Conservation (phyloP, 768 basidiomycete genomes). For the Lentinus tigrinus region DNA sequence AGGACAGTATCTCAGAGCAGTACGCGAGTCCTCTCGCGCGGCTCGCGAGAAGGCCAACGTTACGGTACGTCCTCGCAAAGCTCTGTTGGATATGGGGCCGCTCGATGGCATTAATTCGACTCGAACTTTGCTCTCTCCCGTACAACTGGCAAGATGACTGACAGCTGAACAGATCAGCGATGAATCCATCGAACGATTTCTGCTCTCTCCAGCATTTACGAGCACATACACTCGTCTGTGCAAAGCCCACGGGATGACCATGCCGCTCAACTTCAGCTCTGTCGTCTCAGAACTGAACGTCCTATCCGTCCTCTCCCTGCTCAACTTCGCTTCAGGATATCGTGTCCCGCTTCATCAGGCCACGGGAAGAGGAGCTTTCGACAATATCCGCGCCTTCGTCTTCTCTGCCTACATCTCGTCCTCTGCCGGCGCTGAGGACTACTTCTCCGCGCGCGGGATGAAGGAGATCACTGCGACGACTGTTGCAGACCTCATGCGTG, state of each 20-base stretch:
- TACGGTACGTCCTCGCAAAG: slow-evolving; percentile 41
- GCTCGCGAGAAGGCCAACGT: slow-evolving; percentile 50
- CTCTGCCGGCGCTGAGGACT: slow-evolving; percentile 46
- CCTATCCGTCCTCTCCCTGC: slow-evolving; percentile 70
- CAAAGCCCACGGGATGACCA: slow-evolving; percentile 61
- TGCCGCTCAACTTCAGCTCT: slow-evolving; percentile 81
- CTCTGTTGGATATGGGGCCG: too few species aligned
- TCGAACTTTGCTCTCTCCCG: too few species aligned
- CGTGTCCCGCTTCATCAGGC: slow-evolving; percentile 68
- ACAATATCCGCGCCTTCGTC: slow-evolving; percentile 73
- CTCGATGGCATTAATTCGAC: too few species aligned
- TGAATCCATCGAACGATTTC: slow-evolving; percentile 56
- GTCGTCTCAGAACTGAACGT: slow-evolving; percentile 76
- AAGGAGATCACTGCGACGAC: slow-evolving; percentile 46
- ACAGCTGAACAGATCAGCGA: slow-evolving; percentile 49
- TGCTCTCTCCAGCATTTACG: slow-evolving; percentile 64
- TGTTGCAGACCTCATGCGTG: slow-evolving; percentile 72
- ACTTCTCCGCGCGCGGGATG: slow-evolving; percentile 71
- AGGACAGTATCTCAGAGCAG: slow-evolving; percentile 46
- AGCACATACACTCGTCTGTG: slow-evolving; percentile 62
- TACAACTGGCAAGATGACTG: too few species aligned
- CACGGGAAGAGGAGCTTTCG: slow-evolving; percentile 80
- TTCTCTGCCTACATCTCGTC: slow-evolving; percentile 74
- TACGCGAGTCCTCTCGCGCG: slow-evolving; percentile 51
- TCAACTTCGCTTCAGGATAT: slow-evolving; percentile 86